These are phyloP conservation scores for Anthracocystis panici-leucophaei DNA, from an alignment of 1,284 basidiomycete genomes.

Conservation along the genomic window DNA sequence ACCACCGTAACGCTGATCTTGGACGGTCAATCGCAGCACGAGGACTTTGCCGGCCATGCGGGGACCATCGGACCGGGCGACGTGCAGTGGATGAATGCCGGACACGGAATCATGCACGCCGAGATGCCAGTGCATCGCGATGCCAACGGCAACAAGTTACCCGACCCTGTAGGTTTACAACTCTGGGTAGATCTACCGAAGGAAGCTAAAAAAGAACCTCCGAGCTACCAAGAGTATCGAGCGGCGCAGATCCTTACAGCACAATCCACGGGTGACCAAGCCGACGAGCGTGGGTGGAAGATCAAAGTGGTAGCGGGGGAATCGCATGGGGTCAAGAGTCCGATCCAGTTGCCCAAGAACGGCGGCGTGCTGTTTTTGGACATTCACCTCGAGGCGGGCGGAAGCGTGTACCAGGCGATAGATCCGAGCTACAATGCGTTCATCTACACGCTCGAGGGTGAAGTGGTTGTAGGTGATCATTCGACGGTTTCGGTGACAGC, in stretches of 20 bases:
- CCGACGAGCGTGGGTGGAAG: slow-evolving; percentile 76
- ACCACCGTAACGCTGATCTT: slow-evolving; percentile 82
- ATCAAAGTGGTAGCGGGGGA: slow-evolving; percentile 90
- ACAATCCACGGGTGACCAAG: slow-evolving; percentile 76
- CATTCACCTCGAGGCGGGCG: slow-evolving; percentile 77
- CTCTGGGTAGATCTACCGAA: slow-evolving; percentile 94
- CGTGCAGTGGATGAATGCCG: slow-evolving; percentile 60
- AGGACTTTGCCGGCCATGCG: slow-evolving; percentile 89
- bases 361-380: slow-evolving; percentile 96
- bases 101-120: slow-evolving; percentile 66
- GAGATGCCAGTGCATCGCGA: slow-evolving; percentile 84
- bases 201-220: slow-evolving; percentile 82
- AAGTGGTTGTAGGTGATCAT: slow-evolving; percentile 73
- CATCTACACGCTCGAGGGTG: slow-evolving; percentile 68
- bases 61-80: slow-evolving; percentile 77
- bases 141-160: slow-evolving; percentile 71
- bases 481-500: slow-evolving; percentile 60
- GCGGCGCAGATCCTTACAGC: slow-evolving; percentile 69
- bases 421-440: slow-evolving; percentile 74
- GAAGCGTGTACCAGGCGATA: slow-evolving; percentile 83
- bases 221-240: slow-evolving; percentile 73
- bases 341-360: slow-evolving; percentile 79
- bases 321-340: slow-evolving; percentile 85
- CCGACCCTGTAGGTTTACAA: slow-evolving; percentile 84
- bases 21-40: slow-evolving; percentile 84